Percentiles rank a stretch among this genome's conserved stretches.
Evolutionary conservation across 129 eudicot species (phyloP).

Genomic region (Flaveria ramosissima): DNA sequence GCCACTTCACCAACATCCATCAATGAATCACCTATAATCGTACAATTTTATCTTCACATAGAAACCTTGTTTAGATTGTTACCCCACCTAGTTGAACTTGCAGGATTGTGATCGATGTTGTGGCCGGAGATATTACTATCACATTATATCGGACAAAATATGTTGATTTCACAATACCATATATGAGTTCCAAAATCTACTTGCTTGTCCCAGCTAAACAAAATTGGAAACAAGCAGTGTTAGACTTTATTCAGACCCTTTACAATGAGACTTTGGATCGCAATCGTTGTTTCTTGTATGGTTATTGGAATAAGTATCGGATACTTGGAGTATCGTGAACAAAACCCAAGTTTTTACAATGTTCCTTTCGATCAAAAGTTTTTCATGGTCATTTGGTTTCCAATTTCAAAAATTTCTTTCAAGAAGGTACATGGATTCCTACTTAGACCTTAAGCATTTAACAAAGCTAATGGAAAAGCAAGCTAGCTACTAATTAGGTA

Average conservation of each 20-base stretch:
- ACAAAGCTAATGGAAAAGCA: neutral
- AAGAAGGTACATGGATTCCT: constrained; percentile 19
- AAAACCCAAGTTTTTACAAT: constrained; percentile 21
- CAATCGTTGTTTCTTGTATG: constrained; percentile 7
- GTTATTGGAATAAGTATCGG: constrained; percentile 19
- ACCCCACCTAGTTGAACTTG: neutral
- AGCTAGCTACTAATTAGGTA: neutral
- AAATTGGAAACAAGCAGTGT: constrained; percentile 26
- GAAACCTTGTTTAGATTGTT: too few species aligned
- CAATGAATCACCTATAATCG: too few species aligned
- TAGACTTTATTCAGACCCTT: constrained; percentile 32
- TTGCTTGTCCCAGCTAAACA: constrained; percentile 28
- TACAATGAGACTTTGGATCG: constrained; percentile 21
- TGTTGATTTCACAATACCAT: constrained; percentile 26
- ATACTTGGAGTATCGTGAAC: constrained; percentile 23
- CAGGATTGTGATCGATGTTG: constrained; percentile 29
- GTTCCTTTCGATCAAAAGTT: constrained; percentile 21
- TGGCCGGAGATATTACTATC: constrained; percentile 24
- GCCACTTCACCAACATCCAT: too few species aligned
- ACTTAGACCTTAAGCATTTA: neutral
- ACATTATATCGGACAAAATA: constrained; percentile 4
- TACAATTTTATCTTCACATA: too few species aligned
- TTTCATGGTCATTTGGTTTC: constrained; percentile 27
- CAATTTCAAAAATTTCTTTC: constrained; percentile 23
- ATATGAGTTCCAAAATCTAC: constrained; percentile 29